A percentile compares a stretch with the other conserved stretches of the same genome.
phyloP scores from a whole-genome alignment of 371 early-diverging fungal genomes.

The Blakeslea trispora region DNA sequence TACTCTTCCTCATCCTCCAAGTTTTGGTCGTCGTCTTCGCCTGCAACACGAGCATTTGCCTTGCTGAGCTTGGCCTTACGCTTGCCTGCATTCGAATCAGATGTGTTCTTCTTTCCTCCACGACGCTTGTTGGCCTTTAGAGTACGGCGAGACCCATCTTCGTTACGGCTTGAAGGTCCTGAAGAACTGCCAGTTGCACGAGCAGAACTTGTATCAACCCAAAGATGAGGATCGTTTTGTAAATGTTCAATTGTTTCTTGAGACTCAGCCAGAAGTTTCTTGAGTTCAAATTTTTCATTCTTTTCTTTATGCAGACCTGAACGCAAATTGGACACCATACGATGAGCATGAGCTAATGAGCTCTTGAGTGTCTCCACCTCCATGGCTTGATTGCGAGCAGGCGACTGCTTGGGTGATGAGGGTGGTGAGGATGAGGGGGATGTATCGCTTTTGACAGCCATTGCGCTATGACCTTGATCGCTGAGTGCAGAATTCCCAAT shows the following conservation, averaged over 20 bases:
- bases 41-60: not conserved
- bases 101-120: slow-evolving; percentile 8
- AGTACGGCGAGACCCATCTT: slow-evolving; percentile 10
- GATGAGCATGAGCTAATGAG: slow-evolving; percentile 49
- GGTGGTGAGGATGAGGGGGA: slow-evolving; percentile 20
- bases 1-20: slow-evolving; percentile 25
- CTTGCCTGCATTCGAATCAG: not conserved
- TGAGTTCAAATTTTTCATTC: slow-evolving; percentile 63
- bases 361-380: slow-evolving; percentile 51
- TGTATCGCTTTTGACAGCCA: slow-evolving; percentile 14
- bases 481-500: slow-evolving; percentile 18
- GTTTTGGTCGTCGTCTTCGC: too few species aligned
- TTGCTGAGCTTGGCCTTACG: slow-evolving; percentile 4
- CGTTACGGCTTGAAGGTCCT: slow-evolving; percentile 1
- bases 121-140: slow-evolving; percentile 20
- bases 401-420: slow-evolving; percentile 30
- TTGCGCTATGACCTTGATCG: slow-evolving; percentile 29
- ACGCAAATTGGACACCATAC: slow-evolving; percentile 48
- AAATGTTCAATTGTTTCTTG: slow-evolving; percentile 64
- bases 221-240: slow-evolving; percentile 56
- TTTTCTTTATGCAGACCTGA: slow-evolving; percentile 50
- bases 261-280: slow-evolving; percentile 61
- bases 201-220: slow-evolving; percentile 38
- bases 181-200: slow-evolving; percentile 4
- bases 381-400: slow-evolving; percentile 36